Conservation (phyloP, 306 rosid genomes). For the Spatholobus suberectus region DNA sequence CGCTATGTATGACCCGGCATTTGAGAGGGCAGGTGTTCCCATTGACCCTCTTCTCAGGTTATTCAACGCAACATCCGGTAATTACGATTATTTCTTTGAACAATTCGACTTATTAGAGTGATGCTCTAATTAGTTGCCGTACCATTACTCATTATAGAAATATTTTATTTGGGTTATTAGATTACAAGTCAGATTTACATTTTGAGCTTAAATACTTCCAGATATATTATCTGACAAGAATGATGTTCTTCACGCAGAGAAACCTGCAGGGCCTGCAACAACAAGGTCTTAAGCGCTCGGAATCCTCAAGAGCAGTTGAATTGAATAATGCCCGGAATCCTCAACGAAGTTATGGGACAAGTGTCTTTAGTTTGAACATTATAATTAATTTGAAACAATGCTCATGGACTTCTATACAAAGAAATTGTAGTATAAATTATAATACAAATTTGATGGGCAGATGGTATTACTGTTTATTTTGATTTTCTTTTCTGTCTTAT, state of each 20-base stretch:
- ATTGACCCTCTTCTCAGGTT: slow-evolving; percentile 33
- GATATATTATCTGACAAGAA: neutral
- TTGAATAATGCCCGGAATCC: neutral
- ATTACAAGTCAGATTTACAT: neutral
- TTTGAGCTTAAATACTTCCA: neutral
- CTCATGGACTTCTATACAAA: neutral
- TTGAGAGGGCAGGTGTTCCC: neutral
- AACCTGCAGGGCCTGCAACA: neutral
- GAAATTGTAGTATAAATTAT: neutral
- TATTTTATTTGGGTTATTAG: neutral
- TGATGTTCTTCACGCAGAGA: neutral
- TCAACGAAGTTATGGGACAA: neutral
- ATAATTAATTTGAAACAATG: neutral
- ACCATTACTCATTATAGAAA: neutral
- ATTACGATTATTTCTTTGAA: neutral
- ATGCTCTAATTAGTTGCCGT: neutral
- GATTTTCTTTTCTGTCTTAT: neutral
- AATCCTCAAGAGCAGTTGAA: neutral
- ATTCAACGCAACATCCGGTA: slow-evolving; percentile 2
- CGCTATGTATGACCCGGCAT: neutral
- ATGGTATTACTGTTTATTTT: neutral
- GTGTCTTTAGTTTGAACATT: neutral
- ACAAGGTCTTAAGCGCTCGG: neutral
- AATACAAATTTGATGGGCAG: neutral
- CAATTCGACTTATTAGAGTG: neutral